These are phyloP conservation scores for Tolypocladium capitatum DNA, from an alignment of 2,329 filamentous ascomycete species.

Conservation along the genomic window DNA sequence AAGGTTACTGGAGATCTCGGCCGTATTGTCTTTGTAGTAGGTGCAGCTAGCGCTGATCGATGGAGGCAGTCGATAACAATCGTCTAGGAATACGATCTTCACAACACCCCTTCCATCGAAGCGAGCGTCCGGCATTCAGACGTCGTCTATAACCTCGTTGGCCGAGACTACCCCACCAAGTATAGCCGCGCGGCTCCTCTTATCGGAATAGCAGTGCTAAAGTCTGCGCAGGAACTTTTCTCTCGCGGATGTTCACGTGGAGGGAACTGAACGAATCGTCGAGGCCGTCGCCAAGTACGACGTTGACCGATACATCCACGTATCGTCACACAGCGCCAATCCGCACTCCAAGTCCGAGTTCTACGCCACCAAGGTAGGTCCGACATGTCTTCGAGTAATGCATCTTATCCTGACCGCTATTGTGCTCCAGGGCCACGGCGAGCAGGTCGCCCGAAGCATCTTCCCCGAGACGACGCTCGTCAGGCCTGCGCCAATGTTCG, in stretches of 20 bases:
- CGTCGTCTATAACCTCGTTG: constrained; percentile 92
- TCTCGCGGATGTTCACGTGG: constrained; percentile 82
- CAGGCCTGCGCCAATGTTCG: constrained; percentile 83
- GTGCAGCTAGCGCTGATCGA: constrained; percentile 9
- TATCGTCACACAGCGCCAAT: constrained; percentile 87
- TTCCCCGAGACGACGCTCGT: constrained; percentile 97
- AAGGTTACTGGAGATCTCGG: constrained; percentile 94
- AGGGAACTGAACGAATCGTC: constrained; percentile 81
- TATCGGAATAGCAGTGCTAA: constrained; percentile 9
- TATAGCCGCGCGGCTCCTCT: constrained; percentile 26
- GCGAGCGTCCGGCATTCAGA: constrained; percentile 95
- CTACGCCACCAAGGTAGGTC: constrained; percentile 68
- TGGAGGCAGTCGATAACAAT: constrained; percentile 6
- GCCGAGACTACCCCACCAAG: constrained; percentile 94
- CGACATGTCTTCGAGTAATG: too few relatives aligned
- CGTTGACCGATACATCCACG: constrained; percentile 88
- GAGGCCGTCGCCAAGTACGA: constrained; percentile 97
- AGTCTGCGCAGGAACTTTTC: constrained; percentile 71
- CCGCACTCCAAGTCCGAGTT: constrained; percentile 73
- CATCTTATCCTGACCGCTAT: not conserved
- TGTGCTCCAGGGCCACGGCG: constrained; percentile 50
- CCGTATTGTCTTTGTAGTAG: constrained; percentile 71
- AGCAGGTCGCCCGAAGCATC: constrained; percentile 72
- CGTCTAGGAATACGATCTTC: constrained; percentile 75
- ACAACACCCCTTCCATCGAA: constrained; percentile 90